Conservation (phyloP, 768 basidiomycete genomes). For the Leccinellum rugosiceps region DNA sequence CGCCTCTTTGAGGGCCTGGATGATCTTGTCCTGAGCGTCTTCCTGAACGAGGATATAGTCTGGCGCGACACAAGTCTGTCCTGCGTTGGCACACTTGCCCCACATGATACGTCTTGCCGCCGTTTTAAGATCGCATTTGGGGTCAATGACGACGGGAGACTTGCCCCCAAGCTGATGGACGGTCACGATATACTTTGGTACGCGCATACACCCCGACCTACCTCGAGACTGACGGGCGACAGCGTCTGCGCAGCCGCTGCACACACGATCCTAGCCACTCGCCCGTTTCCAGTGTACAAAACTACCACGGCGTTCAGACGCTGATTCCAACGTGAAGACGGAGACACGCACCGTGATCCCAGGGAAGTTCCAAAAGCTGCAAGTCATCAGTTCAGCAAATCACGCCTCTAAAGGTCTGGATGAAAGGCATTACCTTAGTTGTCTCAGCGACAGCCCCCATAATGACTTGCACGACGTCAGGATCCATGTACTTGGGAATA, state of each 20-base stretch:
- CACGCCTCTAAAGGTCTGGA: neutral
- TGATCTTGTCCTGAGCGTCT: slow-evolving; percentile 36
- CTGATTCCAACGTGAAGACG: neutral
- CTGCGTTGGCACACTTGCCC: slow-evolving; percentile 76
- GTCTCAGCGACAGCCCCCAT: slow-evolving; percentile 67
- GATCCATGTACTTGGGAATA: slow-evolving; percentile 73
- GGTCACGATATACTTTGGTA: neutral
- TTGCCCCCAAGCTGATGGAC: slow-evolving; percentile 63
- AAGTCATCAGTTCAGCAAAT: neutral
- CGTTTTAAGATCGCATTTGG: slow-evolving; percentile 59
- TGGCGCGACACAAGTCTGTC: slow-evolving; percentile 71
- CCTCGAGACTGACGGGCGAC: slow-evolving; percentile 63
- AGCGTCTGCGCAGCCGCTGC: slow-evolving; percentile 74
- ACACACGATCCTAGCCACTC: slow-evolving; percentile 65
- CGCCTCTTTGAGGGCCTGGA: slow-evolving; percentile 41
- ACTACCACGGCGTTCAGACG: slow-evolving; percentile 17
- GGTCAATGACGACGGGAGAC: slow-evolving; percentile 75
- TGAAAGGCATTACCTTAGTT: slow-evolving; percentile 40
- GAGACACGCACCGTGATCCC: slow-evolving; percentile 49
- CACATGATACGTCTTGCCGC: slow-evolving; percentile 71
- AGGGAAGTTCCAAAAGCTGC: slow-evolving; percentile 70
- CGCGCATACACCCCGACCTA: slow-evolving; percentile 20
- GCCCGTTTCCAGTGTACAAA: slow-evolving; percentile 57
- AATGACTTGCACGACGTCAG: slow-evolving; percentile 59
- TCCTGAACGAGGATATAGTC: slow-evolving; percentile 50